A percentile compares a stretch with the other conserved stretches of the same genome.
Conservation (phyloP, 352 stramenopile species). For the Salisapilia sapeloensis region DNA sequence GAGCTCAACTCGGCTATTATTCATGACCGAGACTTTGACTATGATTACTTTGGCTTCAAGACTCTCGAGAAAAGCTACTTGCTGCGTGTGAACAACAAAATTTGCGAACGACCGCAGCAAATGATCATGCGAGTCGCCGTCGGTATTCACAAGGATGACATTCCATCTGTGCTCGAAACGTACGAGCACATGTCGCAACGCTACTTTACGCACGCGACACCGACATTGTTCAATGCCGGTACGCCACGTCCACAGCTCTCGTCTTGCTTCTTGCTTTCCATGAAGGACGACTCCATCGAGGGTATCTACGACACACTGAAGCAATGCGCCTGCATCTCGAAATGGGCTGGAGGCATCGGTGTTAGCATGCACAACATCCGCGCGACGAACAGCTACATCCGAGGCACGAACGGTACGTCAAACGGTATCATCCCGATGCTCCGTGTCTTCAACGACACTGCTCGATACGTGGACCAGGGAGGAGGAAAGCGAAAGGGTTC, state of each 20-base stretch:
- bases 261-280: slow-evolving; percentile 95
- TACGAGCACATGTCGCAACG: slow-evolving; percentile 96
- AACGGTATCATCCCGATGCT: slow-evolving; percentile 99
- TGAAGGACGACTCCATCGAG: slow-evolving; percentile 99
- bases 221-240: slow-evolving; percentile 98
- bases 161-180: slow-evolving; percentile 89
- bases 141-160: slow-evolving; percentile 96
- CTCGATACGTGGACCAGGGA: slow-evolving; percentile 98
- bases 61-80: slow-evolving; percentile 97
- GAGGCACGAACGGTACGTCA: slow-evolving; percentile 95
- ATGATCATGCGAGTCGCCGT: slow-evolving; percentile 98
- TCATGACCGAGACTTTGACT: slow-evolving; percentile 97
- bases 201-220: slow-evolving; percentile 97
- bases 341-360: slow-evolving; percentile 97
- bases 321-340: slow-evolving; percentile 97
- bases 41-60: slow-evolving; percentile 99
- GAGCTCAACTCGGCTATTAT: slow-evolving; percentile 93
- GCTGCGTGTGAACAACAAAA: slow-evolving; percentile 88
- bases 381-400: slow-evolving; percentile 94
- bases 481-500: slow-evolving; percentile 96
- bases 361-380: slow-evolving; percentile 98
- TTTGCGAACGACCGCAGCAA: slow-evolving; percentile 96
- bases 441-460: slow-evolving; percentile 99
- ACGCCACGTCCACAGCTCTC: slow-evolving; percentile 96
- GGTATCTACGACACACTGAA: slow-evolving; percentile 99